Evolutionary conservation across 305 asterid genomes (phyloP).

Genomic region (Fraxinus ornus): DNA sequence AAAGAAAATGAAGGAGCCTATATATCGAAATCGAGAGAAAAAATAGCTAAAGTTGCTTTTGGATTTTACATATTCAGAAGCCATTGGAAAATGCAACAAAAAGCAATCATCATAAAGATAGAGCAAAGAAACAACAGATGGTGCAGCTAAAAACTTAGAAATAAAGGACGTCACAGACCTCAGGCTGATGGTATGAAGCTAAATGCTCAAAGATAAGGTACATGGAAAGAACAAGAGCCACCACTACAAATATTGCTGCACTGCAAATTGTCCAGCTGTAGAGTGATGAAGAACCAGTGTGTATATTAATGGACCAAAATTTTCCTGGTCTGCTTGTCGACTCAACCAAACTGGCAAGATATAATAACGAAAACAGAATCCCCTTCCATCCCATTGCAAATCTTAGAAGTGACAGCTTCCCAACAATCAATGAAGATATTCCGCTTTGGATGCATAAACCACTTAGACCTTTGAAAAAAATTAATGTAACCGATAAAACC

Average conservation of each 20-base stretch:
- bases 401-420: constrained; percentile 25
- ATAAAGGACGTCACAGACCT: constrained; percentile 51
- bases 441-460: constrained; percentile 17
- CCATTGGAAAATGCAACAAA: not conserved
- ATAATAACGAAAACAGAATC: constrained; percentile 36
- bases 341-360: constrained; percentile 47
- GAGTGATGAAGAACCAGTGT: constrained; percentile 50
- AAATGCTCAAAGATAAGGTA: constrained; percentile 88
- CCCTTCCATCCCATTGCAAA: constrained; percentile 64
- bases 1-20: constrained; percentile 12
- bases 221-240: constrained; percentile 74
- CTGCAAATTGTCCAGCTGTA: constrained; percentile 73
- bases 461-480: not conserved
- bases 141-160: not conserved
- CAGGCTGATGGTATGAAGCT: constrained; percentile 89
- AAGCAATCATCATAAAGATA: not conserved
- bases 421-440: constrained; percentile 22
- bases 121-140: not conserved
- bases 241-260: constrained; percentile 75
- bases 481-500: not conserved
- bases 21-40: not conserved
- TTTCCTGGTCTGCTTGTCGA: constrained; percentile 55
- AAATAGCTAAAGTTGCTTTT: constrained; percentile 6
- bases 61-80: not conserved
- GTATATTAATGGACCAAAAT: constrained; percentile 35